Evolutionary conservation across 805 yeast genomes (phyloP).

Genomic region (Pichia rugopelliculosa): DNA sequence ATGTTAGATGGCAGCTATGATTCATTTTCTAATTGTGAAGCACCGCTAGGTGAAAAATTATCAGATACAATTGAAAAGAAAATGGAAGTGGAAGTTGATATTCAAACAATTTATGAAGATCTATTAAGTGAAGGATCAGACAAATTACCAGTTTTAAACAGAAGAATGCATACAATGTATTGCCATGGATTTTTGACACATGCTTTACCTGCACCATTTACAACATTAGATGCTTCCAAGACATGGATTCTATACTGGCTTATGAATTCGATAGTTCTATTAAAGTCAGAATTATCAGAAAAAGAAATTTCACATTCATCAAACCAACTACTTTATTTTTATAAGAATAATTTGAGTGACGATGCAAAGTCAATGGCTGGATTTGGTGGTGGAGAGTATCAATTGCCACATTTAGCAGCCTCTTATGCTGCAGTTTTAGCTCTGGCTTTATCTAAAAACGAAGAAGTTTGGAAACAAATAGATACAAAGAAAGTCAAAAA

Average conservation of each 20-base stretch:
- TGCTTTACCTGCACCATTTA: conserved; percentile 44
- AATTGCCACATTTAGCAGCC: conserved; percentile 77
- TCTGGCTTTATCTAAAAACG: conserved; percentile 43
- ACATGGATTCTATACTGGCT: conserved; percentile 91
- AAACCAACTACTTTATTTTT: conserved; percentile 8
- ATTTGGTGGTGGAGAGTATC: conserved; percentile 80
- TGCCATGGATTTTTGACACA: conserved; percentile 33
- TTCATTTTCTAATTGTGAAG: conserved; percentile 11
- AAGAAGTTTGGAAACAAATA: conserved; percentile 34
- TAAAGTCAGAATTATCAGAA: conserved; percentile 21
- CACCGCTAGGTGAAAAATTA: conserved; percentile 14
- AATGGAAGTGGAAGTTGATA: conserved; percentile 30
- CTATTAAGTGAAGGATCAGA: conserved; percentile 25
- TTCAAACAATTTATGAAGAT: conserved; percentile 27
- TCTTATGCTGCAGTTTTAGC: conserved; percentile 72
- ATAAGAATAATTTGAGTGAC: conserved; percentile 3
- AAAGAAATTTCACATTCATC: conserved; percentile 10
- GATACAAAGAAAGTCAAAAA: conserved; percentile 41
- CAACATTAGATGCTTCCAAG: conserved; percentile 75
- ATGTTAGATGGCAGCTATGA: conserved; percentile 17
- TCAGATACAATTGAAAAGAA: conserved; percentile 35
- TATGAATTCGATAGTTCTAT: conserved; percentile 41
- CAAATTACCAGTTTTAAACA: conserved; percentile 23
- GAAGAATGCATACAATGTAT: conserved; percentile 37
- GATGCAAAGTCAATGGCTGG: conserved; percentile 36